Base-by-base conservation (phyloP, 805 yeast genomes). In the Candida boidinii region DNA sequence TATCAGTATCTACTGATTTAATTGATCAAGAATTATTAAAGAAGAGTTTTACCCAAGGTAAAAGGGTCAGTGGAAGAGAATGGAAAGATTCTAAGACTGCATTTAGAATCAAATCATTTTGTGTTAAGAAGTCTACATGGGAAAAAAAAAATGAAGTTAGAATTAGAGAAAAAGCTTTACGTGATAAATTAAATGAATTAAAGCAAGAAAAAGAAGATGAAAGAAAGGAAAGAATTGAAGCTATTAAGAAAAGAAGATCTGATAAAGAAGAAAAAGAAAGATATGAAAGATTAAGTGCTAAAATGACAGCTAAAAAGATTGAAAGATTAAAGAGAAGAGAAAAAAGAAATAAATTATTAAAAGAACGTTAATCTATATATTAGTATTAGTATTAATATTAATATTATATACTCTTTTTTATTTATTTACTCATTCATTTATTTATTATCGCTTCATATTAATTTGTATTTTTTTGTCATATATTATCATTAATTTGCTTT, bases 301-400 rank as follows among this genome's bases (percentile, higher is more conserved):
- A 81, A 59, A 84, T 90, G 95, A 90, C 86, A 53, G 81, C 81
- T 27, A 88, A 87, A 77, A 82, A 76, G 65, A 83, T 87, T 26
- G 97, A 87, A 43, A 74, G 98, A 60, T 55, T 90, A 62, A 79
- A 82, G 62, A 79, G 81, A 65, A 78, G 81, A 53, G 98, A 90
- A 54, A 90, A 90, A 80, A 79, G 97, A 62, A 90, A 88, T 64
- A 90, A 90, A 63, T 65, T 87, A 49, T 76, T 88, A 54, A 86
- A 79, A 55, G 97, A 88, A 53, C 95, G 96, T 43, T 54, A 40
- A 44, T 31, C 12, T 15, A 17, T 24, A 16, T 18, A 14, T 11
- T 27, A 20, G 17, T 13, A 17, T 22, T 5, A 8, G 13, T 22
- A 5, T 6, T 22, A n/a, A 8, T 22, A n/a, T 22, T 22, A 22